phyloP scores from a whole-genome alignment of 805 yeast species.

The Cyberlindnera lachancei region DNA sequence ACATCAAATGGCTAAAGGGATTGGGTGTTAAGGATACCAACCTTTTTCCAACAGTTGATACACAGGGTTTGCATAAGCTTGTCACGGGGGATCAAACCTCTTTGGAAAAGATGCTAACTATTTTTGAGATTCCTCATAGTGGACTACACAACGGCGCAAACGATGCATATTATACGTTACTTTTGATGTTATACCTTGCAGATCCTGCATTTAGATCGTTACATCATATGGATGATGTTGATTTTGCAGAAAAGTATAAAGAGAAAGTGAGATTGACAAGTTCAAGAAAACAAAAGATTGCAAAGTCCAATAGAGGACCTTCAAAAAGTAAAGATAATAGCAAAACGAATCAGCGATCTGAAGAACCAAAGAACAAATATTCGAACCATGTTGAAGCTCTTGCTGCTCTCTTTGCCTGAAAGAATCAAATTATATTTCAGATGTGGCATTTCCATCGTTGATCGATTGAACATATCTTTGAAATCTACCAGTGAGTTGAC shows the following conservation, averaged over 20 bases:
- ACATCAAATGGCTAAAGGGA: conserved; percentile 40
- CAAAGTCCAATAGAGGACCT: no score
- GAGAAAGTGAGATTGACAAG: conserved; percentile 1
- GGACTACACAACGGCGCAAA: conserved; percentile 66
- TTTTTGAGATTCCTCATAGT: conserved; percentile 47
- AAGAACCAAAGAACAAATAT: no score
- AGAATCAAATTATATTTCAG: no score
- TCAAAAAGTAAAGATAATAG: no score
- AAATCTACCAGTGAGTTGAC: conserved; percentile 4
- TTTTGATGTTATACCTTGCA: conserved; percentile 41
- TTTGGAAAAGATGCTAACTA: conserved; percentile 39
- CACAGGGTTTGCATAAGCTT: conserved; percentile 29
- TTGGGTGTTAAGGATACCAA: conserved; percentile 42
- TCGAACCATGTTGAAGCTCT: no score
- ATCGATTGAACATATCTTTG: conserved; percentile 1
- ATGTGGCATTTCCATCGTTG: conserved; percentile 7
- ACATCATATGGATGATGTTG: conserved; percentile 4
- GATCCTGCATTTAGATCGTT: conserved; percentile 37
- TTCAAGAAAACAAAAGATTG: no score
- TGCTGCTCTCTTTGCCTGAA: no score
- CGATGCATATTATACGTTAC: conserved; percentile 57
- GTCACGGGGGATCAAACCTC: neutral
- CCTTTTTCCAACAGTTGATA: conserved; percentile 33
- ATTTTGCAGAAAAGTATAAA: neutral
- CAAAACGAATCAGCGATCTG: no score